Evolutionary conservation across 805 yeast species (phyloP).

Genomic region (Metschnikowia bowlesiae): DNA sequence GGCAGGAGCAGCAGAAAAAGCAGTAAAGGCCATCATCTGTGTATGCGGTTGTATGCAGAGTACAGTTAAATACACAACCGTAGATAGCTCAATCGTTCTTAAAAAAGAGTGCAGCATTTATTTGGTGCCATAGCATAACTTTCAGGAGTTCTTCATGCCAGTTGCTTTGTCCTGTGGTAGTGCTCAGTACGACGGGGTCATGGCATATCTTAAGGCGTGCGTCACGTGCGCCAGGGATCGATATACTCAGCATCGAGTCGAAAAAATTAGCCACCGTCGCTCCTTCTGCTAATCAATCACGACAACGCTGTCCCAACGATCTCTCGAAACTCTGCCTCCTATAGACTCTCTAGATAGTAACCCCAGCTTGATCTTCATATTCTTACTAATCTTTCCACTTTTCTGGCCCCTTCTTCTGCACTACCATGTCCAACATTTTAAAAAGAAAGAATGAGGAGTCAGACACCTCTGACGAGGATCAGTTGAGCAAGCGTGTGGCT

Average conservation of each 20-base stretch:
- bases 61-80: background rate
- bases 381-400: background rate
- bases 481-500: conserved; percentile 63
- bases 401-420: background rate
- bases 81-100: too few relatives aligned
- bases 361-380: conserved; percentile 1
- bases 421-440: conserved; percentile 33
- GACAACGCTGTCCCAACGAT: conserved; percentile 1
- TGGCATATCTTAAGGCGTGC: background rate
- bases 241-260: background rate
- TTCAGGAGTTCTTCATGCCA: too few relatives aligned
- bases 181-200: too few relatives aligned
- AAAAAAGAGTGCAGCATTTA: too few relatives aligned
- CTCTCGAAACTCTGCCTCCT: conserved; percentile 3
- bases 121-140: too few relatives aligned
- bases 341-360: conserved; percentile 3
- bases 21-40: background rate
- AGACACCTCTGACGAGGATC: conserved; percentile 40
- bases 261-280: background rate
- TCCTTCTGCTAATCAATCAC: background rate
- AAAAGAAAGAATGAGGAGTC: conserved; percentile 68
- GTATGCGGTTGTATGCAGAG: background rate
- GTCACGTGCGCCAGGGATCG: background rate
- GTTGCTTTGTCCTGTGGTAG: too few relatives aligned
- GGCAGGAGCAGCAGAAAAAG: conserved; percentile 16